Conservation (phyloP, 148 eudicot genomes). For the Amaranthus palmeri region DNA sequence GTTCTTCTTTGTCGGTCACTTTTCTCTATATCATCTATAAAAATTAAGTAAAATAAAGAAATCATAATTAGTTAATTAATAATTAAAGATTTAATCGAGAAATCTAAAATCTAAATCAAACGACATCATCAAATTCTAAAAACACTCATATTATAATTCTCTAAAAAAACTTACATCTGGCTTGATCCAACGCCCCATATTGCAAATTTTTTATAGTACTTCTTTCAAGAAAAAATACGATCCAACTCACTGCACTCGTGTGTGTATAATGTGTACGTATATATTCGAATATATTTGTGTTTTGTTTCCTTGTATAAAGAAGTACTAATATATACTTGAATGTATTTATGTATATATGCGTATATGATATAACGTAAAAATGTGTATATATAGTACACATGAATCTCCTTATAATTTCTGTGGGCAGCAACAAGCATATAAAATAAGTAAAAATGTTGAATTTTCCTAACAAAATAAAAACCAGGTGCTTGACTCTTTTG, state of each 20-base stretch:
- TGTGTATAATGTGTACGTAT: no score
- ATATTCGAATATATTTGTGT: no score
- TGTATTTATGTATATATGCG: not conserved
- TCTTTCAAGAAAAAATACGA: not conserved
- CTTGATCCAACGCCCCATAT: conserved; percentile 56
- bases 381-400: conserved; percentile 10
- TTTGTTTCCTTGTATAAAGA: not conserved
- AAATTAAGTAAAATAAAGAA: no score
- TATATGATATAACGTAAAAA: not conserved
- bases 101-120: no score
- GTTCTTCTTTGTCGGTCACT: no score
- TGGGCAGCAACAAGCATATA: conserved; percentile 11
- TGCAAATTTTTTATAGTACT: not conserved
- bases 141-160: no score
- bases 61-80: no score
- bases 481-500: conserved; percentile 30
- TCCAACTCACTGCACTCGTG: not conserved
- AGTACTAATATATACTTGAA: not conserved
- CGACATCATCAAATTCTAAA: no score
- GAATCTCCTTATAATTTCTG: not conserved
- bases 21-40: no score
- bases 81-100: no score
- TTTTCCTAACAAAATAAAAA: not conserved
- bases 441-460: not conserved
- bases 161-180: conserved; percentile 44